Conservation (phyloP, 257 asterid species). For the Catharanthus roseus region DNA sequence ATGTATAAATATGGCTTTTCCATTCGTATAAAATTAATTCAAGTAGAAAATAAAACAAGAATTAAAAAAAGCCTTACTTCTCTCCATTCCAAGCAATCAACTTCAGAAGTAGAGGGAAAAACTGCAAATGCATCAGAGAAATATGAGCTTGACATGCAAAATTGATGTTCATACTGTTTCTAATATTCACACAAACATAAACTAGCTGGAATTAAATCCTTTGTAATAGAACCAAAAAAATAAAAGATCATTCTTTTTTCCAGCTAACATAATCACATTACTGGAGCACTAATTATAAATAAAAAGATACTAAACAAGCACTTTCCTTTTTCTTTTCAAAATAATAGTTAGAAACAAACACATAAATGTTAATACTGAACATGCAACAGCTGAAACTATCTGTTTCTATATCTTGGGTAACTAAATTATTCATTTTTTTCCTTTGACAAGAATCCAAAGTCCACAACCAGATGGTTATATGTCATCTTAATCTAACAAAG, state of each 20-base stretch:
- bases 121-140: constrained; percentile 49
- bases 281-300: neutral
- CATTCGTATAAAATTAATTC: neutral
- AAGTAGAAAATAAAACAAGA: constrained; percentile 1
- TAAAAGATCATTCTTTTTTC: neutral
- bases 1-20: neutral
- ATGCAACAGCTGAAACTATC: neutral
- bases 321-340: neutral
- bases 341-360: neutral
- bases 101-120: constrained; percentile 86
- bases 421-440: neutral
- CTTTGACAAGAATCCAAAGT: neutral
- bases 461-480: neutral
- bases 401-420: neutral
- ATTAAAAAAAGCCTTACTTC: constrained; percentile 47
- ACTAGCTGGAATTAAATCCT: neutral
- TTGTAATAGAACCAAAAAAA: neutral
- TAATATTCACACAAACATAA: neutral
- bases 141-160: constrained; percentile 20
- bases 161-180: neutral
- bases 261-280: constrained; percentile 1
- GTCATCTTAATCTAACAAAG: neutral
- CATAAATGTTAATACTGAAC: neutral
- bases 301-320: neutral
- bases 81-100: constrained; percentile 96